These are phyloP conservation scores for Phyllachora maydis DNA, from an alignment of 2,329 filamentous ascomycete species.

Conservation along the genomic window DNA sequence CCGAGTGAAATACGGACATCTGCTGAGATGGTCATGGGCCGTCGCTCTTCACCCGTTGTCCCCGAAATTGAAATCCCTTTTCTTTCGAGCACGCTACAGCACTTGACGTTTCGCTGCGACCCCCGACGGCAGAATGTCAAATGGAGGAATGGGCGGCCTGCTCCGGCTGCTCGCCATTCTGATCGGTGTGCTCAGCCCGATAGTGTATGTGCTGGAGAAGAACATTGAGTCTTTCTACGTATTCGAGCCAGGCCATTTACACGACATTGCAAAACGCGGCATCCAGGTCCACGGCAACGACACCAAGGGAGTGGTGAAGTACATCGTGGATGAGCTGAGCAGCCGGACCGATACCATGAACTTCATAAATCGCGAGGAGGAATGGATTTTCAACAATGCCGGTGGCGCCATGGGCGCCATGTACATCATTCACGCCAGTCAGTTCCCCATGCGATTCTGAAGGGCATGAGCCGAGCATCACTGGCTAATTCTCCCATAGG, in stretches of 20 bases:
- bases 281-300: constrained; percentile 54
- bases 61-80: no score
- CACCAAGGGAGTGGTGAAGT: constrained; percentile 45
- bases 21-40: no score
- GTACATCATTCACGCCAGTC: constrained; percentile 76
- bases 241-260: constrained; percentile 47
- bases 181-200: constrained; percentile 28
- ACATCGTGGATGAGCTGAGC: constrained; percentile 49
- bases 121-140: no score
- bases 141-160: constrained; percentile 13
- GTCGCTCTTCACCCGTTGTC: no score
- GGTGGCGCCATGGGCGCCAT: constrained; percentile 83
- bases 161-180: constrained; percentile 29
- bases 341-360: constrained; percentile 23
- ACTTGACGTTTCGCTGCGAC: no score
- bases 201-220: constrained; percentile 34
- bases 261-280: constrained; percentile 44
- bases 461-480: no score
- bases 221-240: constrained; percentile 51
- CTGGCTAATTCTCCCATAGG: constrained; percentile 23
- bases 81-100: no score
- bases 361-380: constrained; percentile 49
- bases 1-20: no score
- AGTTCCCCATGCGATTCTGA: no score
- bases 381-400: constrained; percentile 87